phyloP scores from a whole-genome alignment of 495 filamentous ascomycete genomes.

The Penicillium cosmopolitanum region DNA sequence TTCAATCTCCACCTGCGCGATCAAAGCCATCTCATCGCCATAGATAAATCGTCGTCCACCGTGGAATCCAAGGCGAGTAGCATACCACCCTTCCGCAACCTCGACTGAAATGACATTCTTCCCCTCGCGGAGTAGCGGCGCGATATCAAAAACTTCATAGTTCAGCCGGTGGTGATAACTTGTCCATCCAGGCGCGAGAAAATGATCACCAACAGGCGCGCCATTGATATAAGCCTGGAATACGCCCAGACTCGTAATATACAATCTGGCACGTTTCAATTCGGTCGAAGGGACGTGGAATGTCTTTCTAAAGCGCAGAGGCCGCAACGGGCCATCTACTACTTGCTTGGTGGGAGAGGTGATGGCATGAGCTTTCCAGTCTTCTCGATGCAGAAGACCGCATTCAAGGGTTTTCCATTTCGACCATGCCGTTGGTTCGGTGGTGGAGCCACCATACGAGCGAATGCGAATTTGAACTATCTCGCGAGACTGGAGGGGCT shows the following conservation, averaged over 20 bases:
- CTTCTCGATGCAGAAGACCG: conserved; percentile 36
- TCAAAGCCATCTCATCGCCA: conserved; percentile 47
- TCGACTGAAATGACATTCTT: conserved; percentile 53
- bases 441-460: conserved; percentile 24
- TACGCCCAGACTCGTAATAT: conserved; percentile 55
- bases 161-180: conserved; percentile 53
- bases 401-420: conserved; percentile 39
- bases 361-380: conserved; percentile 46
- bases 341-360: conserved; percentile 20
- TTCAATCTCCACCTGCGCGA: conserved; percentile 49
- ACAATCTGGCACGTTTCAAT: conserved; percentile 41
- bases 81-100: conserved; percentile 60
- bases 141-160: conserved; percentile 58
- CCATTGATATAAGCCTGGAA: conserved; percentile 57
- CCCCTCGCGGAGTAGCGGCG: conserved; percentile 30
- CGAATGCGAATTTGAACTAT: conserved; percentile 43
- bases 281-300: conserved; percentile 16
- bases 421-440: conserved; percentile 42
- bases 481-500: conserved; percentile 46
- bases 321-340: conserved; percentile 26
- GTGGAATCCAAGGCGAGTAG: conserved; percentile 50
- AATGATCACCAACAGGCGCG: conserved; percentile 47
- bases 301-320: conserved; percentile 33
- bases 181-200: conserved; percentile 56
- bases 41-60: conserved; percentile 40